phyloP scores from a whole-genome alignment of 306 rosid species.

The Comarum palustre region DNA sequence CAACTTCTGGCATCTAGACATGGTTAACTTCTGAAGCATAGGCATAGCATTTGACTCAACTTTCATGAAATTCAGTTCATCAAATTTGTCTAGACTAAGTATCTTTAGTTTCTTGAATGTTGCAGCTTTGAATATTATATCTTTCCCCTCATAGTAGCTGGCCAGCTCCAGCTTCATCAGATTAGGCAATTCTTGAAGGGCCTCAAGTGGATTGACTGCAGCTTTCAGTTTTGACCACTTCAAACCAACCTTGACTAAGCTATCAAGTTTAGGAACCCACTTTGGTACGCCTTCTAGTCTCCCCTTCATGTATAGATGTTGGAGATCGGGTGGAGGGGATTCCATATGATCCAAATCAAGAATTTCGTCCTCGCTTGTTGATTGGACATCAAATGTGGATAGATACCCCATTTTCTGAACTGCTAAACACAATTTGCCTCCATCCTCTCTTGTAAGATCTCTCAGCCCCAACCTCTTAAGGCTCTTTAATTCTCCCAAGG shows the following conservation, averaged over 20 bases:
- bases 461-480: constrained; percentile 1
- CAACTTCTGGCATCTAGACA: constrained; percentile 1
- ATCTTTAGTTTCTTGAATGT: constrained; percentile 18
- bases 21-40: constrained; percentile 20
- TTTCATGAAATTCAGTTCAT: no score
- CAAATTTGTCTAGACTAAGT: no score
- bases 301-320: background rate
- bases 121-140: background rate
- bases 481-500: background rate
- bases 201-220: background rate
- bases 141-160: background rate
- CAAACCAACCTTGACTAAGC: background rate
- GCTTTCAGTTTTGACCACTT: constrained; percentile 12
- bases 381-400: background rate
- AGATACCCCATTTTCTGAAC: background rate
- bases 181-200: constrained; percentile 1
- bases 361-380: background rate
- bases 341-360: constrained; percentile 14
- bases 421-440: background rate
- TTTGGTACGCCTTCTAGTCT: background rate
- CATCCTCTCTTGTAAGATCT: background rate
- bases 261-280: background rate
- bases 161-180: constrained; percentile 14
- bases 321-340: background rate
- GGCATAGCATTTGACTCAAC: background rate